Evolutionary conservation across 257 asterid species (phyloP), one percentile per base, ranked within the genome.

Genomic region (Forsythia suspensa): DNA sequence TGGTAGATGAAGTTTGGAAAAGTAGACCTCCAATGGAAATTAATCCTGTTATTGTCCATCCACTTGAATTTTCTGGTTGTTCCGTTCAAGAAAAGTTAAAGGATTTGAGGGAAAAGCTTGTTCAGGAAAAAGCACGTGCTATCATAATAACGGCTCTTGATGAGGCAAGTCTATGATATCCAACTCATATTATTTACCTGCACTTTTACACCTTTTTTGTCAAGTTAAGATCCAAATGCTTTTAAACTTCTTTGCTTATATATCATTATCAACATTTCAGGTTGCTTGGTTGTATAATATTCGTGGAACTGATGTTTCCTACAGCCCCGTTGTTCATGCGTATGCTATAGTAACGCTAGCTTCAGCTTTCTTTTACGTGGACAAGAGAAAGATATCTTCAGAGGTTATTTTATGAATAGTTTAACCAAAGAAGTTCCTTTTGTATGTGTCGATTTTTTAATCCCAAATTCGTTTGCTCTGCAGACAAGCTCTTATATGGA

Each of bases 1-100:
- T 96, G 90, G 97, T 96, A 13, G 99, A 96, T 82, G 90, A 90
- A 82, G 98, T 96, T 82, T 96, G 99, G 99, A 87, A 72, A 37
- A 89, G 87, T 84, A 88, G 96, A 76, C 98, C 98, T 73, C 85
- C 88, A 36, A 80, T 88, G 65, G 96, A 83, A 88, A 70, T 80
- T 63, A 96, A 92, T 82, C 97, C 98, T 34, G 86, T 94, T 67
- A 65, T 79, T 38, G 85, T 92, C 80, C 99, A 93, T 80, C 92
- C 94, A 76, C 84, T 91, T 57, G 86, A 95, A 77, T 93, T 92
- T 84, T 55, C 99, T 82, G 99, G 99, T 48, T 80, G 90, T 82
- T 87, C 94, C 34, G 96, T 92, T 82, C 86, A 90, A 71, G 96
- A 96, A 78, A 96, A 96, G 84, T 86, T 94, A 80, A 89, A 94